A percentile compares a stretch with the other conserved stretches of the same genome.
Conservation (phyloP, 202 grass and related monocot species). For the Panicum virgatum region DNA sequence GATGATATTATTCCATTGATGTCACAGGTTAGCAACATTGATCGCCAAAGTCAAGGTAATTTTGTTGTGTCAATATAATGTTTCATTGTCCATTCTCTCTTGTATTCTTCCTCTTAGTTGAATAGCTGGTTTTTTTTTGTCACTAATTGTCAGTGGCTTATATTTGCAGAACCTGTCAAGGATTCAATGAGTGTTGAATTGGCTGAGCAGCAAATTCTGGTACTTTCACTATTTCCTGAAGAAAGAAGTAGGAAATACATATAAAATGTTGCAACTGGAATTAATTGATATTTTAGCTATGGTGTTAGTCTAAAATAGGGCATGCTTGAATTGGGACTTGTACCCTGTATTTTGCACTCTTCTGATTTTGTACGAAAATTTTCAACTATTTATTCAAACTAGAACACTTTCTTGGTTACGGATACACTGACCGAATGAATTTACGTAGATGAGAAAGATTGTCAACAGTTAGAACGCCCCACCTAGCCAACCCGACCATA, state of each 20-base stretch:
- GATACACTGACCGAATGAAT: conserved; percentile 18
- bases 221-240: conserved; percentile 35
- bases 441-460: conserved; percentile 20
- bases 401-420: not conserved
- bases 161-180: conserved; percentile 64
- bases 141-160: conserved; percentile 24
- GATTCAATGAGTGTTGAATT: conserved; percentile 65
- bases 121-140: conserved; percentile 9
- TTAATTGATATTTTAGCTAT: conserved; percentile 30
- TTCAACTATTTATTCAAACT: conserved; percentile 16
- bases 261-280: conserved; percentile 6
- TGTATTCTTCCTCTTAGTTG: conserved; percentile 16
- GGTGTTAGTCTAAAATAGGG: conserved; percentile 3
- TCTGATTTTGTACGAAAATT: not conserved
- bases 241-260: not conserved
- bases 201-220: conserved; percentile 98
- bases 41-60: conserved; percentile 70
- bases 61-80: not conserved
- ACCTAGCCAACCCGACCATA: too few species aligned
- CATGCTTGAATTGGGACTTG: conserved; percentile 9
- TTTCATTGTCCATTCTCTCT: conserved; percentile 28
- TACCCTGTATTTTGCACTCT: conserved; percentile 9
- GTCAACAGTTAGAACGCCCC: too few species aligned
- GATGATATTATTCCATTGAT: conserved; percentile 39
- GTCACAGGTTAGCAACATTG: conserved; percentile 63